Base-by-base conservation (phyloP, 495 filamentous ascomycete species). In the Neurospora sp. region DNA sequence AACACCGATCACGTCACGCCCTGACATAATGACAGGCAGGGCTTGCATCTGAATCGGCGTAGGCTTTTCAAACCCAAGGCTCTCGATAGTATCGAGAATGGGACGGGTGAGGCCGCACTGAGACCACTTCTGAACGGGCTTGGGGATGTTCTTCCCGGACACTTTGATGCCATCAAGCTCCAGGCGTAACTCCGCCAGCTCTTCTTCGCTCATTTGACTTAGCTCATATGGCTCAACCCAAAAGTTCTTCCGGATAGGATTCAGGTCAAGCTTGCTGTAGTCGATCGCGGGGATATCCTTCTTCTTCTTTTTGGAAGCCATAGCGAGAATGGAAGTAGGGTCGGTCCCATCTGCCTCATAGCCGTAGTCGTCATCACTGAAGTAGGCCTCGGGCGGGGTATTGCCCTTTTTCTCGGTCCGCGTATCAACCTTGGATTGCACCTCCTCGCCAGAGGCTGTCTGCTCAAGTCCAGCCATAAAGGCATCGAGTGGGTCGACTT, bases 131-230 rank as follows among this genome's bases (percentile, higher is more conserved):
- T 92, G 90, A 12, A 98, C 94, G 9, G 96, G 96, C 74, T 94
- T 97, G 1, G 96, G 96, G 8, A 94, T 89, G 76, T 97, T 89
- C 74, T 92, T 87, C 31, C 94, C 94, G 44, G 85, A 84, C 27
- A 98, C 92, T 82, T 97, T 98, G 80, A 99, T 98, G 53, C 93
- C 95, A 80, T 98, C 96, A 31, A 99, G 83, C 80, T 98, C 94
- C 42, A 94, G 78, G 37, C 96, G 90, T 53, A 98, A 81, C 72
- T 91, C 91, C 39, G 90, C 89, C 71, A 93, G 85, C 75, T 99
- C 94, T 69, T 91, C 93, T 71, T 94, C 92, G 9, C 90, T 94
- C 90, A 98, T 92, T 42, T 93, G 88, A 22, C 88, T 86, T 70
- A 97, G 81, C 80, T 99, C 94, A 5, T 86, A 84, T 38, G 96